phyloP scores from a whole-genome alignment of 1,284 basidiomycete species.

The Pseudozyma tsukubaensis region DNA sequence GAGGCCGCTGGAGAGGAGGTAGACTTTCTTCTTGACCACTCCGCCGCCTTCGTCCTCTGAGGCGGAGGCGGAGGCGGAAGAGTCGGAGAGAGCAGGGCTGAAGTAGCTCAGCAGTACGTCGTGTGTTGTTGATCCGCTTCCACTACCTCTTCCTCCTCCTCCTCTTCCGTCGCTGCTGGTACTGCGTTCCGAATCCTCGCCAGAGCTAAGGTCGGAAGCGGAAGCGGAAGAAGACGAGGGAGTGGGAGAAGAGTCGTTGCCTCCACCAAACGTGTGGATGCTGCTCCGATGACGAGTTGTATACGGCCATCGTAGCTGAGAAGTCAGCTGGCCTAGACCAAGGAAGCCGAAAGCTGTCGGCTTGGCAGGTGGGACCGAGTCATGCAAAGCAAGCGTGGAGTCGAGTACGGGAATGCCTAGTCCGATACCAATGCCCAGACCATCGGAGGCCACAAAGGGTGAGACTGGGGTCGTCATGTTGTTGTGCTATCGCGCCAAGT shows the following conservation, averaged over 20 bases:
- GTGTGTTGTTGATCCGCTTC: constrained; percentile 15
- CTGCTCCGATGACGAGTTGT: constrained; percentile 19
- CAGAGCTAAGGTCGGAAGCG: neutral
- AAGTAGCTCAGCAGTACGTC: constrained; percentile 34
- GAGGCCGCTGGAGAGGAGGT: constrained; percentile 25
- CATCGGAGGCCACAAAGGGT: neutral
- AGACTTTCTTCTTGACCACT: constrained; percentile 17
- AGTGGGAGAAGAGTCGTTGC: constrained; percentile 29
- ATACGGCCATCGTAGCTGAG: constrained; percentile 31
- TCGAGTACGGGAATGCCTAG: constrained; percentile 77
- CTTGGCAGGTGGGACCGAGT: constrained; percentile 71
- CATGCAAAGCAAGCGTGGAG: constrained; percentile 94
- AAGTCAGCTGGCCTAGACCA: constrained; percentile 75
- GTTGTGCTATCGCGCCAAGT: neutral
- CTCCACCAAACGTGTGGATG: neutral
- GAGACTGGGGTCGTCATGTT: neutral
- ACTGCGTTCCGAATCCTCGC: neutral
- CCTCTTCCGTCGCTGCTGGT: neutral
- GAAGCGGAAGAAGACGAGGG: constrained; percentile 15
- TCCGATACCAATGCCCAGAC: constrained; percentile 18
- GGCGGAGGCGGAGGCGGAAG: neutral
- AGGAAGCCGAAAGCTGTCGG: neutral
- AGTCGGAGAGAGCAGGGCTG: constrained; percentile 14
- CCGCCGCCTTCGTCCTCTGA: neutral
- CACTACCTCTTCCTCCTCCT: neutral